Evolutionary conservation across 768 basidiomycete genomes (phyloP).

Genomic region (Suillus cothurnatus): DNA sequence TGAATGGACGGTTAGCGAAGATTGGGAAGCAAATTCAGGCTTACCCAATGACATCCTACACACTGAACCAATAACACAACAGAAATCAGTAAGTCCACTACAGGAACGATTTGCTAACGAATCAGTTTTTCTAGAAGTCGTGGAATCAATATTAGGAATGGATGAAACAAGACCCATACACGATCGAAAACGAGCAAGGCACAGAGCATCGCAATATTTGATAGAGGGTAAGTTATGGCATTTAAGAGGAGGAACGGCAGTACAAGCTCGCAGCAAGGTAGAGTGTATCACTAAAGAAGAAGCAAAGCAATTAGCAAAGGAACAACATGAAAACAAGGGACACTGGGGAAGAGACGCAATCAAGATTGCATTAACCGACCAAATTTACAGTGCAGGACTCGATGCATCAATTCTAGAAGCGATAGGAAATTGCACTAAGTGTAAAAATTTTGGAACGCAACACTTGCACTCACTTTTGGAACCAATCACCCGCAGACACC

Average conservation of each 20-base stretch:
- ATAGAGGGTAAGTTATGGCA: too few relatives aligned
- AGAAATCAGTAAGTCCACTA: background rate
- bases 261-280: slow-evolving; percentile 7
- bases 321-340: slow-evolving; percentile 17
- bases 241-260: background rate
- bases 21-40: too few relatives aligned
- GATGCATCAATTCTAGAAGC: slow-evolving; percentile 21
- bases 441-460: background rate
- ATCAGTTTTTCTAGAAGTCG: slow-evolving; percentile 19
- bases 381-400: slow-evolving; percentile 26
- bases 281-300: slow-evolving; percentile 15
- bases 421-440: too few relatives aligned
- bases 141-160: slow-evolving; percentile 18
- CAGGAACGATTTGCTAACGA: slow-evolving; percentile 15
- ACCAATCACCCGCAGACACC: too few relatives aligned
- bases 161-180: slow-evolving; percentile 14
- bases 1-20: too few relatives aligned
- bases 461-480: too few relatives aligned
- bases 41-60: too few relatives aligned
- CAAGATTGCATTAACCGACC: slow-evolving; percentile 31
- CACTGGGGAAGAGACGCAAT: slow-evolving; percentile 39
- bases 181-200: slow-evolving; percentile 13
- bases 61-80: too few relatives aligned
- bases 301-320: slow-evolving; percentile 1
- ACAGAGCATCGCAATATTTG: too few relatives aligned